phyloP scores from a whole-genome alignment of 1,284 basidiomycete species.

The Papiliotrema terrestris region DNA sequence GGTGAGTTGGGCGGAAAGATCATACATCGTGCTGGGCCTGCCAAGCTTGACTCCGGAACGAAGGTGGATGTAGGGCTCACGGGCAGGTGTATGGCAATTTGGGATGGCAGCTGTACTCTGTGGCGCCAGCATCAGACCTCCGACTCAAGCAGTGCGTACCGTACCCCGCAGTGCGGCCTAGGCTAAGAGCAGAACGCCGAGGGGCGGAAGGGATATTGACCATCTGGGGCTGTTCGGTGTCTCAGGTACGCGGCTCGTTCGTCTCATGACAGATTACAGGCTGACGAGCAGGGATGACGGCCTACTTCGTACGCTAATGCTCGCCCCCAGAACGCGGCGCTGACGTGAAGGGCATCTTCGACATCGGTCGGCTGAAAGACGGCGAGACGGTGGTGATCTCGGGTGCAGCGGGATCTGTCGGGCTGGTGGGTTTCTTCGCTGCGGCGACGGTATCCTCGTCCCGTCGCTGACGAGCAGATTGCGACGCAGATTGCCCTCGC shows the following conservation, averaged over 20 bases:
- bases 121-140: constrained; percentile 58
- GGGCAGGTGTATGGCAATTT: constrained; percentile 23
- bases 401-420: constrained; percentile 82
- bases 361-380: constrained; percentile 70
- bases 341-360: constrained; percentile 64
- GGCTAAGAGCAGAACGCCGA: constrained; percentile 52
- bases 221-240: constrained; percentile 71
- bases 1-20: constrained; percentile 49
- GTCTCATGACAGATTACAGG: background rate
- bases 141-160: constrained; percentile 56
- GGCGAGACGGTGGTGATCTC: constrained; percentile 82
- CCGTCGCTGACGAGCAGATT: constrained; percentile 60
- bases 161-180: background rate
- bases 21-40: background rate
- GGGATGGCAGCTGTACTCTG: constrained; percentile 77
- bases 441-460: background rate
- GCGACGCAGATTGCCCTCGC: constrained; percentile 60
- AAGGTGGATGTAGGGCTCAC: background rate
- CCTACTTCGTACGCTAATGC: constrained; percentile 65
- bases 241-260: constrained; percentile 53
- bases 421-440: constrained; percentile 45
- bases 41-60: no score
- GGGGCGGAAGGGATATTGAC: constrained; percentile 63
- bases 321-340: background rate
- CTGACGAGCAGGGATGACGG: constrained; percentile 62